Percentiles rank a stretch among this genome's conserved stretches.
Evolutionary conservation across 805 yeast genomes (phyloP).

Genomic region (Candida arabinofermentans): DNA sequence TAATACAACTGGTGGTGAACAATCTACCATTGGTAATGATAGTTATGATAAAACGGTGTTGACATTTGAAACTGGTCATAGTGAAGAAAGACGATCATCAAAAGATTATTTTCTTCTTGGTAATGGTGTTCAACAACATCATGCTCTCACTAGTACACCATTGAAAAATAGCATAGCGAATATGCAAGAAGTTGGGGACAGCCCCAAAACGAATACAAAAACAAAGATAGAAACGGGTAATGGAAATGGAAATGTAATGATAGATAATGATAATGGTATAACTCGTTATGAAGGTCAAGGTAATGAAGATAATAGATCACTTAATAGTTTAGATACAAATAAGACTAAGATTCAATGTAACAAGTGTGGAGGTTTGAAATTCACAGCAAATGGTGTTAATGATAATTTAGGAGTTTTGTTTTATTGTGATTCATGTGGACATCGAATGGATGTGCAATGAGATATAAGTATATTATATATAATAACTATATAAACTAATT

Average conservation of each 20-base stretch:
- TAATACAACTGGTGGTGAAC: neutral
- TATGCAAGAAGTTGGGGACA: too few relatives aligned
- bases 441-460: slow-evolving; percentile 9
- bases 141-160: neutral
- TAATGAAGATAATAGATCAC: neutral
- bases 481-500: neutral
- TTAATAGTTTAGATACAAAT: slow-evolving; percentile 4
- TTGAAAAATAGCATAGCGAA: neutral
- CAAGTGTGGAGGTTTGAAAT: slow-evolving; percentile 19
- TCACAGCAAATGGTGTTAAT: slow-evolving; percentile 22
- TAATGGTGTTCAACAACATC: too few relatives aligned
- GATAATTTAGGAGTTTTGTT: slow-evolving; percentile 18
- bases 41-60: too few relatives aligned
- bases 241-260: neutral
- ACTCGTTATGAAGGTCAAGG: neutral
- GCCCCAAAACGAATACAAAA: too few relatives aligned
- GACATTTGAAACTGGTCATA: too few relatives aligned
- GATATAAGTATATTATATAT: neutral
- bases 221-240: too few relatives aligned
- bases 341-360: slow-evolving; percentile 18
- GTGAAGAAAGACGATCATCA: too few relatives aligned
- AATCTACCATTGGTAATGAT: too few relatives aligned
- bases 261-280: neutral
- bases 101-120: too few relatives aligned
- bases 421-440: slow-evolving; percentile 28